Base-by-base conservation (phyloP, 768 basidiomycete species). In the Amylocystis lapponica region DNA sequence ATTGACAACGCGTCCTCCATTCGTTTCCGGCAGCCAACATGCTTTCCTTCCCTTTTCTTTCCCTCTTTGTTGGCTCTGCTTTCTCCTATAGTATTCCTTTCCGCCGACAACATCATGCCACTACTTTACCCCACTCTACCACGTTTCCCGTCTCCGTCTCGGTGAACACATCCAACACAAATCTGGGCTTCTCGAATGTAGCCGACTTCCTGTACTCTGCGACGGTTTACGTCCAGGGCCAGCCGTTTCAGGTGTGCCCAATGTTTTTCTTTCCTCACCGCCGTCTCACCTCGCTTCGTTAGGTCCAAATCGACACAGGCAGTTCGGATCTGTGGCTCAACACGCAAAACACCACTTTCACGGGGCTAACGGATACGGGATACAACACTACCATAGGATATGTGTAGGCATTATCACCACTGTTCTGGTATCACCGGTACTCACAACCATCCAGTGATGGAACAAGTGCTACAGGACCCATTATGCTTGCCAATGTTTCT, bases 241-340 rank as follows among this genome's bases (percentile, higher is more conserved):
- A 34, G 25, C 41, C 41, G 9, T 42, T 42, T 23, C 41, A 42
- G 32, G 41, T 42, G 31, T 6, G 21, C n/a, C n/a, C n/a, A n/a
- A n/a, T n/a, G n/a, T n/a, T n/a, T n/a, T n/a, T n/a, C n/a, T n/a
- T n/a, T n/a, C n/a, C n/a, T n/a, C n/a, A n/a, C n/a, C n/a, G n/a
- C n/a, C n/a, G n/a, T n/a, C n/a, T n/a, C n/a, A n/a, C n/a, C n/a
- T n/a, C n/a, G n/a, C n/a, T 29, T 29, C 27, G 12, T 12, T 27
- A 45, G 43, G 43, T 45, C 5, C 43, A 38, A 37, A 29, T 45
- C 16, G 43, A 45, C 36, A 36, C 36, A 6, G 43, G 43, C 19
- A 45, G 43, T 17, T 19, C 43, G 11, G 43, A 45, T 22, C 19
- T 45, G 3, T 45, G 43, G 43, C 10, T 45, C n/a, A 25, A 45